phyloP scores from a whole-genome alignment of 345 rosid genomes.

The Syzygium oleosum region DNA sequence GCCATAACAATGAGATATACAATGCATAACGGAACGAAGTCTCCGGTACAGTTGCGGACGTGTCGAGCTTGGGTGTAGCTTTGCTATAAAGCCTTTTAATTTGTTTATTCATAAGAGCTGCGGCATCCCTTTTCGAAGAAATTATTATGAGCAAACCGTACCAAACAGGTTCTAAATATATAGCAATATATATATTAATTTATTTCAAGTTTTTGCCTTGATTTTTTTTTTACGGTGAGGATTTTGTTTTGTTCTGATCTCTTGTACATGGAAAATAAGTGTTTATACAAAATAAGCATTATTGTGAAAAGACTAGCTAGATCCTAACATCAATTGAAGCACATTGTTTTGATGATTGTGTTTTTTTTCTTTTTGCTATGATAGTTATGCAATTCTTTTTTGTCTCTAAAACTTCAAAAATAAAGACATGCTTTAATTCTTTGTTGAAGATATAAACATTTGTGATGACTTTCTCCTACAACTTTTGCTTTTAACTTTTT shows the following conservation, averaged over 20 bases:
- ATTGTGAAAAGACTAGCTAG: background rate
- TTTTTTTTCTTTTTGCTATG: background rate
- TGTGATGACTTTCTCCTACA: background rate
- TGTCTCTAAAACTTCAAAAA: background rate
- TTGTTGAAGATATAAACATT: background rate
- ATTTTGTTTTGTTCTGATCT: background rate
- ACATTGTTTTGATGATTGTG: background rate
- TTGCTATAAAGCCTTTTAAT: no score
- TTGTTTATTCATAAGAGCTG: no score
- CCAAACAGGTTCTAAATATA: no score
- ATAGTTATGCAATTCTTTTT: background rate
- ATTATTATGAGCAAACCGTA: no score
- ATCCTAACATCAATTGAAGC: background rate
- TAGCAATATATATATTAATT: background rate
- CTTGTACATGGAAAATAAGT: background rate
- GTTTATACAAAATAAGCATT: background rate
- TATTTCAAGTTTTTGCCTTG: background rate
- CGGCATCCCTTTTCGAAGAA: background rate
- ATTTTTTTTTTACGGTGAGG: background rate
- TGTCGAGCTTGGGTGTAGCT: no score
- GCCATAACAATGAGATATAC: no score
- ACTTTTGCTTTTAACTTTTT: background rate
- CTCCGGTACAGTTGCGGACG: no score
- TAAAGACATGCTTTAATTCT: background rate
- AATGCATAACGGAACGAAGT: no score